A percentile compares a stretch with the other conserved stretches of the same genome.
Evolutionary conservation across 2,329 filamentous ascomycete genomes (phyloP).

Genomic region (Leptographium flavum): DNA sequence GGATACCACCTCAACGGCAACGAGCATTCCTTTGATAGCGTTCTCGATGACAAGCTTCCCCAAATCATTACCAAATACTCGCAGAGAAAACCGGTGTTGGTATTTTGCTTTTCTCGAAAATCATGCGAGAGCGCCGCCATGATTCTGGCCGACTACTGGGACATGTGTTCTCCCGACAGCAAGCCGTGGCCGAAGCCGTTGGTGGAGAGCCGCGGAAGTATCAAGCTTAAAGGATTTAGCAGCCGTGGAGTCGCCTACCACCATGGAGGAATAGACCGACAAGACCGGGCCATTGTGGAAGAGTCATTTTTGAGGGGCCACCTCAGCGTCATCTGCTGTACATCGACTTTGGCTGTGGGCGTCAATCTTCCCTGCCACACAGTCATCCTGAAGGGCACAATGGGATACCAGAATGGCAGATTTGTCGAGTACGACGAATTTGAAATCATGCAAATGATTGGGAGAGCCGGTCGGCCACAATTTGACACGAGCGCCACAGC

Average conservation of each 20-base stretch:
- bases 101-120: conserved; percentile 69
- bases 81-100: conserved; percentile 59
- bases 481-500: conserved; percentile 65
- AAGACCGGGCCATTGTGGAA: conserved; percentile 54
- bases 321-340: conserved; percentile 75
- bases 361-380: conserved; percentile 75
- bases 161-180: conserved; percentile 29
- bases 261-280: conserved; percentile 56
- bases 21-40: conserved; percentile 64
- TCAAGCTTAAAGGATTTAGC: conserved; percentile 39
- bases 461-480: conserved; percentile 68
- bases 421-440: conserved; percentile 64
- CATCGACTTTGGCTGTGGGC: conserved; percentile 70
- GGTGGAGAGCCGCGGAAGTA: conserved; percentile 36
- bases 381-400: conserved; percentile 70
- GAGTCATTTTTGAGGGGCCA: conserved; percentile 53
- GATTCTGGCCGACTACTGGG: conserved; percentile 53
- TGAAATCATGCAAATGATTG: conserved; percentile 85
- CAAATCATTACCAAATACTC: conserved; percentile 53
- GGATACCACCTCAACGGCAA: conserved; percentile 52
- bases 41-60: conserved; percentile 50
- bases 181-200: conserved; percentile 50
- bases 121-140: conserved; percentile 56
- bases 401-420: conserved; percentile 44
- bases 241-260: conserved; percentile 60